Percentiles rank a stretch among this genome's conserved stretches.
Conservation (phyloP, 2,329 filamentous ascomycete genomes). For the Diaporthe capsici region DNA sequence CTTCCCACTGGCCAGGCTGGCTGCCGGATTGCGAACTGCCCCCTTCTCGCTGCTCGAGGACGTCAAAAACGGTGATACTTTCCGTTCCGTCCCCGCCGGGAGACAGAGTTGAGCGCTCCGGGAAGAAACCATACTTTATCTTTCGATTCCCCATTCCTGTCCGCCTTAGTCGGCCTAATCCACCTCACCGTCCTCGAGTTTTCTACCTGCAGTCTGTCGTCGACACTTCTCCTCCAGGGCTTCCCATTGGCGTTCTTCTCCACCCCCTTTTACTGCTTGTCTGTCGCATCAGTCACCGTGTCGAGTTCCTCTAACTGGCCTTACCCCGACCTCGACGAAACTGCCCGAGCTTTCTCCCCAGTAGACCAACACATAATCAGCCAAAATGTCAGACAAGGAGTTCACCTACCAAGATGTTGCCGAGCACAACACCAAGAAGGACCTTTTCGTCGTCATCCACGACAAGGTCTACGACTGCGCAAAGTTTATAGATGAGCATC, state of each 20-base stretch:
- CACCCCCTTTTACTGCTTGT: slow-evolving; percentile 29
- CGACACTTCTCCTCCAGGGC: background rate
- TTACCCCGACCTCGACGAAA: slow-evolving; percentile 1
- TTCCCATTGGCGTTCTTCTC: slow-evolving; percentile 14
- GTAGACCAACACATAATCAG: slow-evolving; percentile 37
- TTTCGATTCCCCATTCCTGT: slow-evolving; percentile 37
- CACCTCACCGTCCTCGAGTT: slow-evolving; percentile 23
- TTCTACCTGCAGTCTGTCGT: background rate
- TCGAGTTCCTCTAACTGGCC: slow-evolving; percentile 14
- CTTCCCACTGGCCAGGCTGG: slow-evolving; percentile 13
- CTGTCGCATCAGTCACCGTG: slow-evolving; percentile 8
- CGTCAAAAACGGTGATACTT: slow-evolving; percentile 12
- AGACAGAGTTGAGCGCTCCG: slow-evolving; percentile 17
- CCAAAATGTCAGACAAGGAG: slow-evolving; percentile 61
- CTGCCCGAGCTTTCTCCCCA: slow-evolving; percentile 21
- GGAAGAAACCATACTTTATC: slow-evolving; percentile 31
- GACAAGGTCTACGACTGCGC: slow-evolving; percentile 95
- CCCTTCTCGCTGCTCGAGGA: slow-evolving; percentile 5
- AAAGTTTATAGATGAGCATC: slow-evolving; percentile 97
- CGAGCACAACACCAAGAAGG: slow-evolving; percentile 93
- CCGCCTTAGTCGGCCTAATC: background rate
- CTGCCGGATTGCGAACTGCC: slow-evolving; percentile 19
- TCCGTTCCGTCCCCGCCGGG: slow-evolving; percentile 32
- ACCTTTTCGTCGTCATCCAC: slow-evolving; percentile 91
- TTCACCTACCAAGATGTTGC: slow-evolving; percentile 86